A percentile compares a stretch with the other conserved stretches of the same genome.
phyloP scores from a whole-genome alignment of 2,329 filamentous ascomycete species.

The Zopfia rhizophila region DNA sequence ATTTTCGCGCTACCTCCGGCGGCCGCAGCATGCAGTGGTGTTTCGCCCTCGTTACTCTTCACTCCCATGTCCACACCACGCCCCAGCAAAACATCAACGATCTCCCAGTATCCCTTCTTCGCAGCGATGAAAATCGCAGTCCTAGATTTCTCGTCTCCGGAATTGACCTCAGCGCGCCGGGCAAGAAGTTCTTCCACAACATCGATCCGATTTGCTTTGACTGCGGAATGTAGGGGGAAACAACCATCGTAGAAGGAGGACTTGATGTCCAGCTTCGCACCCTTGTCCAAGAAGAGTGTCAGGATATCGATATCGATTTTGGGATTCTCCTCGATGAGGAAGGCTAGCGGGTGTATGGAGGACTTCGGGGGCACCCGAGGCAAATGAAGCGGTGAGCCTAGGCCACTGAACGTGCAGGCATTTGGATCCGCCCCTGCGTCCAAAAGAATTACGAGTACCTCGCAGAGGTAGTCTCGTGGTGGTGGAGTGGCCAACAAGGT shows the following conservation, averaged over 20 bases:
- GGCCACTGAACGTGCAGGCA: constrained; percentile 23
- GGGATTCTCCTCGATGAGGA: constrained; percentile 35
- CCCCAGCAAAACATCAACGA: constrained; percentile 30
- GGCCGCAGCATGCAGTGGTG: constrained; percentile 33
- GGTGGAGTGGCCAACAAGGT: constrained; percentile 23
- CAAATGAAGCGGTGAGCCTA: not conserved
- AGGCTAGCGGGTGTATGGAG: constrained; percentile 33
- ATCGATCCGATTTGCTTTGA: constrained; percentile 35
- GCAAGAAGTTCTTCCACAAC: constrained; percentile 36
- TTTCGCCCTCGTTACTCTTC: constrained; percentile 30
- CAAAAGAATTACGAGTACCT: constrained; percentile 29
- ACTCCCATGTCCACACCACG: constrained; percentile 28
- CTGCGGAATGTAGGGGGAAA: constrained; percentile 40
- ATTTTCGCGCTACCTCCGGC: constrained; percentile 25
- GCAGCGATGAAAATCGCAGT: constrained; percentile 37
- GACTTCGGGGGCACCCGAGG: constrained; percentile 7
- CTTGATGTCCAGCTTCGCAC: constrained; percentile 28
- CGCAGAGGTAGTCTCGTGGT: constrained; percentile 28
- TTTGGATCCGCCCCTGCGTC: constrained; percentile 33
- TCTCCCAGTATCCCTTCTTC: constrained; percentile 32
- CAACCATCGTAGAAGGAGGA: constrained; percentile 36
- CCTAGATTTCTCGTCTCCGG: constrained; percentile 24
- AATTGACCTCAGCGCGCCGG: constrained; percentile 29
- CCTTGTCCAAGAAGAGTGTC: constrained; percentile 31
- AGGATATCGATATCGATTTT: constrained; percentile 34